Base-by-base conservation (phyloP, 495 filamentous ascomycete species). In the Xylaria intraflava region DNA sequence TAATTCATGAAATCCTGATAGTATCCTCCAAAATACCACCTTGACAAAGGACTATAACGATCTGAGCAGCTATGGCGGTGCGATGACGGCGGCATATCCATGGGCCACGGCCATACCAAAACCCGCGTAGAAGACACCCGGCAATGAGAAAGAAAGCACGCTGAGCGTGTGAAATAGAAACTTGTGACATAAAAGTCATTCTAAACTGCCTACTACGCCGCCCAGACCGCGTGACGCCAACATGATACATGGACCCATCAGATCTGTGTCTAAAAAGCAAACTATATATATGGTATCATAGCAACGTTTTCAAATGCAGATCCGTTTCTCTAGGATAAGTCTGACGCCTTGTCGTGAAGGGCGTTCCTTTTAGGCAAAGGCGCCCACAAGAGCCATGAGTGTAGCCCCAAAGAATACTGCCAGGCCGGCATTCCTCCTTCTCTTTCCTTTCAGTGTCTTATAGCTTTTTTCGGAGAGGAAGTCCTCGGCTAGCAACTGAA, bases 401-500 rank as follows among this genome's bases (percentile, higher is more conserved):
- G 76, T 68, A 8, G 89, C 87, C 0, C 92, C 92, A 3, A 76
- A 80, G 12, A 87, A 73, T 20, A 97, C 91, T 1, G 88, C 81
- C 16, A 80, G 66, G 65, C 84, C 95, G 19, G 92, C 92, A 53
- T 88, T 74, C 38, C 88, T 61, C 47, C 92, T 78, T 60, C 79
- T 81, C 62, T 74, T 73, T 0, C 92, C 92, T 42, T 74, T 83
- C 49, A 97, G 68, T 10, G 75, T 70, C 55, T 72, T 77, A 73
- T 95, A 96, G 63, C 91, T 95, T 65, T 86, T 82, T 59, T 95
- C 89, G 49, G 83, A 87, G 59, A 97, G 67, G 66, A 97, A 96
- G 64, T 97, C 92, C 69, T 97, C 92, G 5, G 92, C 89, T 11
- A 97, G 77, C 40, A 97, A 71, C 68, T 96, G 90, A 0, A 95